Evolutionary conservation across 2,329 filamentous ascomycete genomes (phyloP).

Genomic region (Fusarium udum): DNA sequence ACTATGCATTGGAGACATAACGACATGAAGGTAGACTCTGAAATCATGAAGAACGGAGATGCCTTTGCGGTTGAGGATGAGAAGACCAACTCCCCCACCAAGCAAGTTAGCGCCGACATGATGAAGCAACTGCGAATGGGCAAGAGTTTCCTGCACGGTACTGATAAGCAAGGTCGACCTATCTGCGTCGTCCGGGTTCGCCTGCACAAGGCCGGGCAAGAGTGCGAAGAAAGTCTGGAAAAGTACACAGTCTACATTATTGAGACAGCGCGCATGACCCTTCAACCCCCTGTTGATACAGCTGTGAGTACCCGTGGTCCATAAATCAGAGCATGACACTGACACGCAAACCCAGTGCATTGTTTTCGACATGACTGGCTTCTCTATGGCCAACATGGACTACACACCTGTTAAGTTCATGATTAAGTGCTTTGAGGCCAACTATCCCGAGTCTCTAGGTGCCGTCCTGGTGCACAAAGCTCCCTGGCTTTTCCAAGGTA

Average conservation of each 20-base stretch:
- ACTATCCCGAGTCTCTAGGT: slow-evolving; percentile 94
- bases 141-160: slow-evolving; percentile 91
- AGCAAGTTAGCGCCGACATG: slow-evolving; percentile 79
- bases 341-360: slow-evolving; percentile 70
- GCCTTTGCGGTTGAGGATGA: slow-evolving; percentile 69
- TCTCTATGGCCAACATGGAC: slow-evolving; percentile 97
- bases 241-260: slow-evolving; percentile 93
- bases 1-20: slow-evolving; percentile 90
- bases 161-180: slow-evolving; percentile 84
- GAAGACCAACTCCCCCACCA: slow-evolving; percentile 65
- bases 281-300: slow-evolving; percentile 85
- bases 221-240: slow-evolving; percentile 83
- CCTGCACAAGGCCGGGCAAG: slow-evolving; percentile 83
- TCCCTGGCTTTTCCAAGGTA: slow-evolving; percentile 95
- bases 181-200: slow-evolving; percentile 87
- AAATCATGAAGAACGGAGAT: slow-evolving; percentile 84
- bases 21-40: slow-evolving; percentile 88
- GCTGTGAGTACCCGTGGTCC: slow-evolving; percentile 69
- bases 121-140: slow-evolving; percentile 85
- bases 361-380: slow-evolving; percentile 95
- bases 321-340: background rate
- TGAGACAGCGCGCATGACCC: slow-evolving; percentile 87
- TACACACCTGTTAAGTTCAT: slow-evolving; percentile 98
- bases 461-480: slow-evolving; percentile 93
- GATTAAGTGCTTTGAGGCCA: slow-evolving; percentile 99